phyloP scores from a whole-genome alignment of 306 rosid species.

The Begonia fuchsioides region DNA sequence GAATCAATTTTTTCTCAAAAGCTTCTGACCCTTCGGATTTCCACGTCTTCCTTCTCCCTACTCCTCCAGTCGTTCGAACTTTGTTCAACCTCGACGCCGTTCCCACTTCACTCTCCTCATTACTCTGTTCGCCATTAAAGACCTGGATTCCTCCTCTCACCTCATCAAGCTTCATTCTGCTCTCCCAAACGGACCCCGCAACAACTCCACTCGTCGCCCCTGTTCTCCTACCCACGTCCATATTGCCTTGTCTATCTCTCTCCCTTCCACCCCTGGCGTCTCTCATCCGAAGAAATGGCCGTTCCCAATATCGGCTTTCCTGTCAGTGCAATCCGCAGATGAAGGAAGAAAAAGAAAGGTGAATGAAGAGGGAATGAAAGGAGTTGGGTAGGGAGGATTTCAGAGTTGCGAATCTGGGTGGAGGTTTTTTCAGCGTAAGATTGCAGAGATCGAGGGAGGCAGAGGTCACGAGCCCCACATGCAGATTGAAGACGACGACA shows the following conservation, averaged over 20 bases:
- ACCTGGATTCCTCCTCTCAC: constrained; percentile 48
- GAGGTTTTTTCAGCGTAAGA: too few relatives aligned
- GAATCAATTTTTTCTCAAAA: constrained; percentile 28
- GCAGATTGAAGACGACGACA: too few relatives aligned
- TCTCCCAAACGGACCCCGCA: constrained; percentile 84
- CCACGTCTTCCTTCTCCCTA: constrained; percentile 56
- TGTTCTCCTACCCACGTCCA: constrained; percentile 39
- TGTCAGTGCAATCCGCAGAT: too few relatives aligned
- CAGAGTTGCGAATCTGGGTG: too few relatives aligned
- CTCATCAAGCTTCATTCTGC: constrained; percentile 67
- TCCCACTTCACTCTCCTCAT: constrained; percentile 11
- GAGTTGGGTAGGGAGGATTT: too few relatives aligned
- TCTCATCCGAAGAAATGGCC: background rate
- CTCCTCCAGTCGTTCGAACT: constrained; percentile 9
- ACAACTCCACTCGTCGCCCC: constrained; percentile 26
- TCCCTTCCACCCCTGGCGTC: background rate
- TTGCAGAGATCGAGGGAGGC: too few relatives aligned
- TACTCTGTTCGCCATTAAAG: constrained; percentile 20
- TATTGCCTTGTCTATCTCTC: constrained; percentile 4
- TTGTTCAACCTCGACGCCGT: constrained; percentile 23
- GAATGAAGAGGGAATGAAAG: too few relatives aligned
- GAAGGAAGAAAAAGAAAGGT: too few relatives aligned
- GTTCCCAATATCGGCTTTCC: too few relatives aligned
- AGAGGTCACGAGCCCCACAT: too few relatives aligned
- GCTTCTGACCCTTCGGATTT: constrained; percentile 33